Percentiles rank a stretch among this genome's conserved stretches.
Evolutionary conservation across 805 yeast genomes (phyloP).

Genomic region (Lipomyces starkeyi): DNA sequence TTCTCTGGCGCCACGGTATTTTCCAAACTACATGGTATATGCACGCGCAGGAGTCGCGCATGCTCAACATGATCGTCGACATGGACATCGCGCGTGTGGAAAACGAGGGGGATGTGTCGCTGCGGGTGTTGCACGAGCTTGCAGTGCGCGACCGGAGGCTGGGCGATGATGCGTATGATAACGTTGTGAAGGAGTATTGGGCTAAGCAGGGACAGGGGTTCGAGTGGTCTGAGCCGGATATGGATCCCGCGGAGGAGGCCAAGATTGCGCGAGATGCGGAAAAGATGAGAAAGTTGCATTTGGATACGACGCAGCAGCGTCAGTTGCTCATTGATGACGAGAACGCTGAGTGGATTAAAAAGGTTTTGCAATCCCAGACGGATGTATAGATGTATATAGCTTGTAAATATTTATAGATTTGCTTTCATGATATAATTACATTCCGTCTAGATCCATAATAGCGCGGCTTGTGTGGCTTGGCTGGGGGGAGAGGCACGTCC

Average conservation of each 20-base stretch:
- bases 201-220: constrained; percentile 84
- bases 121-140: constrained; percentile 45
- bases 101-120: constrained; percentile 50
- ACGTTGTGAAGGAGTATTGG: constrained; percentile 82
- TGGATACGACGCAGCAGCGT: constrained; percentile 9
- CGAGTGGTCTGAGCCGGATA: constrained; percentile 89
- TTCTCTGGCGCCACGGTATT: constrained; percentile 69
- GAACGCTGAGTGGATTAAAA: constrained; percentile 26
- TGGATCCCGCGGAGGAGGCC: constrained; percentile 74
- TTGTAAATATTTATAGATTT: constrained; percentile 1
- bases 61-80: constrained; percentile 69
- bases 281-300: constrained; percentile 12
- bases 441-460: not conserved
- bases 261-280: constrained; percentile 40
- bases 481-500: no score
- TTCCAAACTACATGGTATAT: constrained; percentile 66
- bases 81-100: constrained; percentile 59
- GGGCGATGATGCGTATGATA: constrained; percentile 64
- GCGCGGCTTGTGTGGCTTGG: not conserved
- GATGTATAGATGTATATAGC: not conserved
- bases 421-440: not conserved
- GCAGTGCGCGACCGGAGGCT: constrained; percentile 47
- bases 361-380: constrained; percentile 13
- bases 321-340: constrained; percentile 17
- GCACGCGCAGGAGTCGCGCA: constrained; percentile 70